These are phyloP conservation scores for Waltiozyma sp. DNA, from an alignment of 1,139 yeast species.

Conservation along the genomic window DNA sequence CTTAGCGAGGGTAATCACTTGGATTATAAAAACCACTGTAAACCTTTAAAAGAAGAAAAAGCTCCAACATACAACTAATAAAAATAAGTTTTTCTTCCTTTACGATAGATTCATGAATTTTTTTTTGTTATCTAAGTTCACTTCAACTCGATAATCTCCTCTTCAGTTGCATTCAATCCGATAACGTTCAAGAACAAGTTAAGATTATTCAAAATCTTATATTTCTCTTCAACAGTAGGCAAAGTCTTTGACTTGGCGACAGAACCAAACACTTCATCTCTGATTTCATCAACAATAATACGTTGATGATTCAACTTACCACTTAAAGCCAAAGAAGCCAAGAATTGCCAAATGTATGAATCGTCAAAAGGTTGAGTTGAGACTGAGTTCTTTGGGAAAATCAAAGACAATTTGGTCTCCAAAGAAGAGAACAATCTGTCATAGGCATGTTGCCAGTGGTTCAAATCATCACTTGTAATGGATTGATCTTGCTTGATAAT, in stretches of 20 bases:
- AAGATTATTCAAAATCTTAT: conserved; percentile 66
- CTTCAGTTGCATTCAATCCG: conserved; percentile 82
- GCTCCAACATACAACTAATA: background rate
- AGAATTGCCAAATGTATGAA: conserved; percentile 91
- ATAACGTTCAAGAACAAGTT: conserved; percentile 90
- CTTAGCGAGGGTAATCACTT: too few species aligned
- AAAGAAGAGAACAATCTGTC: conserved; percentile 71
- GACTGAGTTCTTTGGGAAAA: conserved; percentile 63
- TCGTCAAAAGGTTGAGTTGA: conserved; percentile 45
- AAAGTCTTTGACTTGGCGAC: conserved; percentile 68
- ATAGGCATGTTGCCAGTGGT: conserved; percentile 74
- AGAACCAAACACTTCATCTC: conserved; percentile 87
- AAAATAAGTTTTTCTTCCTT: background rate
- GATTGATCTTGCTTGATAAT: conserved; percentile 75
- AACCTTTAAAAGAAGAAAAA: too few species aligned
- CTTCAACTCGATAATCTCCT: conserved; percentile 31
- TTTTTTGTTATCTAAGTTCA: too few species aligned
- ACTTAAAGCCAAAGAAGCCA: conserved; percentile 88
- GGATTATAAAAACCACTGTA: too few species aligned
- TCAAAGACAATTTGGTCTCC: conserved; percentile 65
- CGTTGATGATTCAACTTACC: conserved; percentile 92
- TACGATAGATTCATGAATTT: background rate
- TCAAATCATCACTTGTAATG: conserved; percentile 32
- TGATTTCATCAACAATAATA: conserved; percentile 85
- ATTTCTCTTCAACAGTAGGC: conserved; percentile 40